Conservation (phyloP, 306 rosid species). For the Vigna mungo region DNA sequence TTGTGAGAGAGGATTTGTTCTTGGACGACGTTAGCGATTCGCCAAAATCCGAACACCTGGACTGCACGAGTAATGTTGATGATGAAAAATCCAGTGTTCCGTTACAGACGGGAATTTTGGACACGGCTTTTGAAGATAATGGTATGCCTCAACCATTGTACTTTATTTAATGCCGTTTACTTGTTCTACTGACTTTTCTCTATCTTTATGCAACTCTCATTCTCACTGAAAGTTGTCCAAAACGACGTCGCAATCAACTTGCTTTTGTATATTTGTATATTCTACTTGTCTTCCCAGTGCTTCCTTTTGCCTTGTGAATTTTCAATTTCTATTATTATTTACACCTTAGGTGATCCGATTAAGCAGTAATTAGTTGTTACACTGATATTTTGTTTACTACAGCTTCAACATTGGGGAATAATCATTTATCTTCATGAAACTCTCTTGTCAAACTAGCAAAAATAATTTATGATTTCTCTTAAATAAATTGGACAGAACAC, state of each 20-base stretch:
- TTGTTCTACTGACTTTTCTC: constrained; percentile 28
- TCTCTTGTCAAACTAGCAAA: not conserved
- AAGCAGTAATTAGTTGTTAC: not conserved
- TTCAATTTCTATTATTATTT: not conserved
- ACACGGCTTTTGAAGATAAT: constrained; percentile 13
- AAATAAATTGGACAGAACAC: not conserved
- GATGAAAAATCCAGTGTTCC: constrained; percentile 31
- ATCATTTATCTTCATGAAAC: not conserved
- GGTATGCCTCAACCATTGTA: constrained; percentile 29
- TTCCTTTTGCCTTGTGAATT: not conserved
- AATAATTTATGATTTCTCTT: not conserved
- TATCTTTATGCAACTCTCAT: not conserved
- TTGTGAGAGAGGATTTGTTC: constrained; percentile 45
- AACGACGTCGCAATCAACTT: constrained; percentile 17
- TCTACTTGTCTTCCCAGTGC: constrained; percentile 20
- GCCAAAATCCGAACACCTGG: constrained; percentile 31
- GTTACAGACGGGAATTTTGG: constrained; percentile 31
- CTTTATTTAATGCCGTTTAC: not conserved
- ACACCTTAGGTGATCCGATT: not conserved
- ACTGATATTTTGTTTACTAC: not conserved
- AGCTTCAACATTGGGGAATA: not conserved
- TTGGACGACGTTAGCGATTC: constrained; percentile 34
- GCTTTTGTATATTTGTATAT: not conserved
- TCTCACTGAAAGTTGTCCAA: not conserved
- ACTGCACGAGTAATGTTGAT: constrained; percentile 39